Base-by-base conservation (phyloP, 2,329 filamentous ascomycete species). In the Phaeosphaeriaceae sp. region DNA sequence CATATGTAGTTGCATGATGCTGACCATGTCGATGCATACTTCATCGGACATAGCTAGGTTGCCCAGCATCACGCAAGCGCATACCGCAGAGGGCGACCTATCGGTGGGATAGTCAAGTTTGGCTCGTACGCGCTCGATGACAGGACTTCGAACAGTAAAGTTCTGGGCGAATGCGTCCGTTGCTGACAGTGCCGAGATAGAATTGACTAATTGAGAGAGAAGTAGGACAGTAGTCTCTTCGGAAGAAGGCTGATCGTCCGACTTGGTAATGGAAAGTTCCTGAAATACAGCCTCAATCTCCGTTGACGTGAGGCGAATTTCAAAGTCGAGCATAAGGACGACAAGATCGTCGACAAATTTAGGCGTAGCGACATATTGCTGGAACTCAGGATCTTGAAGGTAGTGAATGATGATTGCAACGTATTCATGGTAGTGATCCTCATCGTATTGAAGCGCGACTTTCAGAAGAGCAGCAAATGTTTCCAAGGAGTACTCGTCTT, bases 31-130 rank as follows among this genome's bases (percentile, higher is more conserved):
- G 17, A 70, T 72, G 50, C 70, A 76, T 2, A 69, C 63, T 49
- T 70, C 56, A 45, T 78, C 75, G 2, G 74, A 74, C 53, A 75
- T 75, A 6, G 75, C 75, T 25, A 78, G 55, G 45, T 78, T 78
- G 3, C 76, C 76, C n/a, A 78, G 70, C 47, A 76, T 73, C 41
- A 78, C 71, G 52, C 74, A 78, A 31, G 70, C 67, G 45, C 70
- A 77, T 36, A 77, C 72, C 1, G 66, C 71, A 6, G 69, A 74
- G 41, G 71, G 75, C 3, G 62, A 61, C 22, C 54, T 55, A 44
- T 54, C 53, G 48, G 55, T 56, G 36, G 62, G 48, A 17, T 62
- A 60, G 19, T 62, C 55, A 21, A 76, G 46, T 41, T 69, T 74
- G 3, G 71, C 61, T 45, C 62, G 68, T 11, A 75, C 48, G 31